Conservation (phyloP, 2,329 filamentous ascomycete species). For the Aureobasidium lini region DNA sequence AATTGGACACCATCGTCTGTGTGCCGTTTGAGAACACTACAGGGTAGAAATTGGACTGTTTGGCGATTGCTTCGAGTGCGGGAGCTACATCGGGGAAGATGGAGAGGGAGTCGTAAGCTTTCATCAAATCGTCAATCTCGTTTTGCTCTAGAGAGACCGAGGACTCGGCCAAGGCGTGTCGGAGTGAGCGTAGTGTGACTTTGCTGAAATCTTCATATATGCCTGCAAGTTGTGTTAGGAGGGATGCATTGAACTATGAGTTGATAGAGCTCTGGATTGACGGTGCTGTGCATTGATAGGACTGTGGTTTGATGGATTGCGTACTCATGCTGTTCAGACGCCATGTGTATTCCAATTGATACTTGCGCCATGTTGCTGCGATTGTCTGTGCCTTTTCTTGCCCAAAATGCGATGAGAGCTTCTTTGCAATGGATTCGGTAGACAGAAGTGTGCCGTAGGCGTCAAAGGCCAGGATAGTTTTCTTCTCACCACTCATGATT, state of each 20-base stretch:
- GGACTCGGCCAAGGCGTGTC: constrained; percentile 56
- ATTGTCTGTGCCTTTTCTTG: constrained; percentile 50
- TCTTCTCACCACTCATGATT: constrained; percentile 7
- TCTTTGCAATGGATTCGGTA: constrained; percentile 57
- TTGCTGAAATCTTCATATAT: constrained; percentile 54
- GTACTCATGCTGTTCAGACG: constrained; percentile 67
- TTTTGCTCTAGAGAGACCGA: constrained; percentile 37
- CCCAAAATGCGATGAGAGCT: constrained; percentile 52
- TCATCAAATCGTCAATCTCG: constrained; percentile 48
- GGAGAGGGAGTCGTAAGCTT: constrained; percentile 56
- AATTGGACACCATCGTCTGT: constrained; percentile 52
- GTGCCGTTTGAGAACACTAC: constrained; percentile 69
- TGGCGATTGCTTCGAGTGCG: constrained; percentile 43
- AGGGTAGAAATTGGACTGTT: constrained; percentile 38
- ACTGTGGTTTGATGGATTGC: constrained; percentile 17
- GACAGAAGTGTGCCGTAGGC: constrained; percentile 69
- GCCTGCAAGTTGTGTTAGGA: constrained; percentile 34
- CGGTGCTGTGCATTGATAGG: not conserved
- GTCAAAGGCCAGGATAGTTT: constrained; percentile 60
- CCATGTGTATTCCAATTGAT: constrained; percentile 74
- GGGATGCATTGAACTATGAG: no score
- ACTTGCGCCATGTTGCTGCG: constrained; percentile 56
- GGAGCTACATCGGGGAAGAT: constrained; percentile 57
- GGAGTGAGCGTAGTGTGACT: constrained; percentile 56
- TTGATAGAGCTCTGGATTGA: not conserved